A percentile compares a stretch with the other conserved stretches of the same genome.
Evolutionary conservation across 2,329 filamentous ascomycete species (phyloP).

Genomic region (Boeremia lycopersici): DNA sequence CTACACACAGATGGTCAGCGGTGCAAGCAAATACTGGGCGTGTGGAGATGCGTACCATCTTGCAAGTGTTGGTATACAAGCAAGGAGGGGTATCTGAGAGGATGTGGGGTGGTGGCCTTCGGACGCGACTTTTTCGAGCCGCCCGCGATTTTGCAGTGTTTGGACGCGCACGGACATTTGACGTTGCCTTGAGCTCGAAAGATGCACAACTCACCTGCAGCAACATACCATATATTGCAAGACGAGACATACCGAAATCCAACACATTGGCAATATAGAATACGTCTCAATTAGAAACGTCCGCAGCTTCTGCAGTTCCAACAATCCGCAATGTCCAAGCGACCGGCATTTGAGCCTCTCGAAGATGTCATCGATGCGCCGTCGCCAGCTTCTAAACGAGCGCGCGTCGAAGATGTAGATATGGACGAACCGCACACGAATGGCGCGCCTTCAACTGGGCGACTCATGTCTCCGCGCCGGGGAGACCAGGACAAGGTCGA

Average conservation of each 20-base stretch:
- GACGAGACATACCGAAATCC: neutral
- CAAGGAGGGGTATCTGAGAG: conserved; percentile 40
- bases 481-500: conserved; percentile 38
- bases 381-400: conserved; percentile 57
- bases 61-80: conserved; percentile 27
- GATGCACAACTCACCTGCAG: conserved; percentile 1
- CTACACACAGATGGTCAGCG: conserved; percentile 38
- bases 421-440: conserved; percentile 40
- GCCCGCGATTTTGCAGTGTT: conserved; percentile 30
- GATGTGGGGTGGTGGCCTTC: conserved; percentile 41
- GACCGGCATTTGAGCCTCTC: conserved; percentile 53
- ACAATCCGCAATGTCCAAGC: conserved; percentile 52
- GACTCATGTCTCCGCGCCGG: conserved; percentile 35
- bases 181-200: conserved; percentile 28
- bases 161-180: conserved; percentile 24
- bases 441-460: conserved; percentile 35
- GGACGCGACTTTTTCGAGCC: conserved; percentile 44
- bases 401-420: conserved; percentile 52
- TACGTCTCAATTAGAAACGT: neutral
- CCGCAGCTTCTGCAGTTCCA: neutral
- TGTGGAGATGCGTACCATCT: conserved; percentile 36
- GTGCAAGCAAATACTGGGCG: neutral
- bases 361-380: conserved; percentile 48
- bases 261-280: too few relatives aligned
- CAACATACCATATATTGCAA: neutral